Percentiles rank a stretch among this genome's conserved stretches.
Evolutionary conservation across 2,329 filamentous ascomycete species (phyloP).

Genomic region (Botrytis galanthina): DNA sequence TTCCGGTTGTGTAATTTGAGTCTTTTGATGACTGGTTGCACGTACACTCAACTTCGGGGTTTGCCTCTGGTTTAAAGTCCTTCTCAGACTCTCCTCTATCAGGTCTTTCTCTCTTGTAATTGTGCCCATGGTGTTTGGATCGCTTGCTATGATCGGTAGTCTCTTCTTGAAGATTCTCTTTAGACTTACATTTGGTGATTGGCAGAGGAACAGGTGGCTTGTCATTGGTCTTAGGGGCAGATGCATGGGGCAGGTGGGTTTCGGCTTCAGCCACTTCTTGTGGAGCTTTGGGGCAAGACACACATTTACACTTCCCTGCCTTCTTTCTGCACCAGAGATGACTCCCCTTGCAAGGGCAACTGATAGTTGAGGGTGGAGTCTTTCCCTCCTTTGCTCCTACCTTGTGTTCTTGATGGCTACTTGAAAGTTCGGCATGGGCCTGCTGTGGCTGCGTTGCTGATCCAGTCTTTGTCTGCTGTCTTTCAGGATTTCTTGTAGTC

Average conservation of each 20-base stretch:
- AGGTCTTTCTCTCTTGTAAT: neutral
- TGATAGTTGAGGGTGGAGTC: neutral
- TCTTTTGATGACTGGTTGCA: neutral
- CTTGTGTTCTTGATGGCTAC: neutral
- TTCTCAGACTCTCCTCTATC: neutral
- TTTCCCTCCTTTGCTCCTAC: constrained; percentile 1
- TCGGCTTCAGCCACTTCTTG: neutral
- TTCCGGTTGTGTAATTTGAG: neutral
- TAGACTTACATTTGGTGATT: neutral
- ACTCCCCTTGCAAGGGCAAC: constrained; percentile 18
- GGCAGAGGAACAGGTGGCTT: neutral
- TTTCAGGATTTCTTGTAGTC: neutral
- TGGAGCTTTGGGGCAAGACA: constrained; percentile 16
- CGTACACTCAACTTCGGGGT: neutral
- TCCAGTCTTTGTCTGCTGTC: neutral
- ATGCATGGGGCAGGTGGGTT: neutral
- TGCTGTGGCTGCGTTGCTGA: neutral
- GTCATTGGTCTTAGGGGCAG: neutral
- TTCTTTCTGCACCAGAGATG: constrained; percentile 17
- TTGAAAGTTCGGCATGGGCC: neutral
- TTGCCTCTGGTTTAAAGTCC: neutral
- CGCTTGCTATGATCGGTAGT: neutral
- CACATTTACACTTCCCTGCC: constrained; percentile 6
- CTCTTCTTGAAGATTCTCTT: neutral
- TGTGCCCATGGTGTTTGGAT: neutral